These are phyloP conservation scores for Blakeslea trispora DNA, from an alignment of 371 early-diverging fungal genomes.

Conservation along the genomic window DNA sequence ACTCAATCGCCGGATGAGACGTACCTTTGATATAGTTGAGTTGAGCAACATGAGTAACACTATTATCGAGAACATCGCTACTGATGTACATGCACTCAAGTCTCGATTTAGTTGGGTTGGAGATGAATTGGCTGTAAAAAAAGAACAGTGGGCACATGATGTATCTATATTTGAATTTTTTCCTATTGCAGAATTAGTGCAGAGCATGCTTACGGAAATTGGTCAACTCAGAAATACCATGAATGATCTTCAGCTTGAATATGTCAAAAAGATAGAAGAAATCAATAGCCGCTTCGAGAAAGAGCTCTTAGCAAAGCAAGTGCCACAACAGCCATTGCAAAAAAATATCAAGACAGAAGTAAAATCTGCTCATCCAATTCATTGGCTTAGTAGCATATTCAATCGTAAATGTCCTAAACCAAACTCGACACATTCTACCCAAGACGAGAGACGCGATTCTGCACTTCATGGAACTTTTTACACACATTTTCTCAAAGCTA, in stretches of 20 bases:
- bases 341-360: neutral
- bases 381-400: constrained; percentile 39
- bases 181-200: constrained; percentile 58
- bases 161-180: constrained; percentile 51
- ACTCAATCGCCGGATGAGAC: constrained; percentile 56
- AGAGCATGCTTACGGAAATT: constrained; percentile 65
- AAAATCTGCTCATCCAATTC: constrained; percentile 13
- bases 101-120: constrained; percentile 59
- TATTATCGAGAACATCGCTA: constrained; percentile 67
- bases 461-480: constrained; percentile 2
- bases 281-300: constrained; percentile 52
- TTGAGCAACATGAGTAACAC: constrained; percentile 74
- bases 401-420: constrained; percentile 12
- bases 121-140: constrained; percentile 12
- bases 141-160: constrained; percentile 27
- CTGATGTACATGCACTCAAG: constrained; percentile 58
- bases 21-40: constrained; percentile 73
- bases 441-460: neutral
- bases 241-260: constrained; percentile 72
- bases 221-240: constrained; percentile 63
- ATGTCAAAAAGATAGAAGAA: constrained; percentile 67
- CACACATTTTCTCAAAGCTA: neutral
- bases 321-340: constrained; percentile 17
- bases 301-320: constrained; percentile 44
- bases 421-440: neutral